Percentiles rank a stretch among this genome's conserved stretches.
Conservation (phyloP, 1,139 yeast genomes). For the Geotrichum restrictum region DNA sequence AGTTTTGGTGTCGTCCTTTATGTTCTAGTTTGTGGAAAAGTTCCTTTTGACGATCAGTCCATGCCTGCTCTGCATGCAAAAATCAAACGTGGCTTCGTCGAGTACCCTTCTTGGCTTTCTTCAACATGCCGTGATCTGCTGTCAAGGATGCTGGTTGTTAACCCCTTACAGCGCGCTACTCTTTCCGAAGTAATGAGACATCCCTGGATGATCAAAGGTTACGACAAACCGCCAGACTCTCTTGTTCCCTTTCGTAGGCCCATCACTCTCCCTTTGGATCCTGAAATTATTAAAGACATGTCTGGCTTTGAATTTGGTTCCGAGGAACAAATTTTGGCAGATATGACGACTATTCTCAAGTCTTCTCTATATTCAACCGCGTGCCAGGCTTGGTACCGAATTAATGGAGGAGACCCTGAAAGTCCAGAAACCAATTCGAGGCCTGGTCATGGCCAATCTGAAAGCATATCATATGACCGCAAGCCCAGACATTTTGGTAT, state of each 20-base stretch:
- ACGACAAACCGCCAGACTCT: conserved; percentile 66
- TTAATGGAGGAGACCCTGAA: conserved; percentile 24
- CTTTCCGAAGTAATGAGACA: conserved; percentile 76
- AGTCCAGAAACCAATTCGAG: conserved; percentile 1
- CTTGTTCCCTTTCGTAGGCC: conserved; percentile 78
- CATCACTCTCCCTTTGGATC: conserved; percentile 66
- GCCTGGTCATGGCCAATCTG: neutral
- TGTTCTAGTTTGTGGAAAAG: conserved; percentile 94
- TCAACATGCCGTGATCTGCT: conserved; percentile 79
- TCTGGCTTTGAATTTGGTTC: conserved; percentile 76
- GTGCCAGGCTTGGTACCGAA: conserved; percentile 58
- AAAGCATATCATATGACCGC: conserved; percentile 5
- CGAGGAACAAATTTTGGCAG: conserved; percentile 54
- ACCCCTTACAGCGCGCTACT: conserved; percentile 75
- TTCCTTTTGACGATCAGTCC: conserved; percentile 94
- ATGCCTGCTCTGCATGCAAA: conserved; percentile 91
- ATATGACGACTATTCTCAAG: conserved; percentile 55
- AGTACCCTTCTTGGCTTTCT: conserved; percentile 80
- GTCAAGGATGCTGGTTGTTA: conserved; percentile 87
- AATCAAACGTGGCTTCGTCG: conserved; percentile 88
- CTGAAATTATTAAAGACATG: conserved; percentile 67
- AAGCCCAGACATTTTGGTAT: conserved; percentile 26
- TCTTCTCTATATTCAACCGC: conserved; percentile 69
- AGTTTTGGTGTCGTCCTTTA: conserved; percentile 94
- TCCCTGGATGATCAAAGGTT: conserved; percentile 94